These are phyloP conservation scores for Hypholoma fasciculare DNA, from an alignment of 768 basidiomycete species.

Conservation along the genomic window DNA sequence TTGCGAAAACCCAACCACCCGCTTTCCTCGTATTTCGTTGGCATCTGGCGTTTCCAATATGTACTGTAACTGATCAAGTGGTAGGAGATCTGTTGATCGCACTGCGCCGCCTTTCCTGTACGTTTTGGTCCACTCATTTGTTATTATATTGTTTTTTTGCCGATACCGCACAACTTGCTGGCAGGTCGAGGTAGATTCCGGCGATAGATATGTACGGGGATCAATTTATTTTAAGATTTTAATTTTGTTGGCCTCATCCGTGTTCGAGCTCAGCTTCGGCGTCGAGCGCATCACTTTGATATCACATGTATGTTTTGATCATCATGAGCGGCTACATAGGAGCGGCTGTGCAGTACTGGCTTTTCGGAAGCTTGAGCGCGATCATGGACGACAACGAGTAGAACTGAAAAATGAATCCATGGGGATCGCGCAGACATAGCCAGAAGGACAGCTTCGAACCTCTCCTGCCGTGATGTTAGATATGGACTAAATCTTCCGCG, in stretches of 20 bases:
- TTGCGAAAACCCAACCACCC: neutral
- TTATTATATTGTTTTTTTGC: neutral
- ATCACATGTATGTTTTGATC: neutral
- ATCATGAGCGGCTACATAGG: neutral
- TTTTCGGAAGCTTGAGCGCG: no score
- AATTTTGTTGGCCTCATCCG: neutral
- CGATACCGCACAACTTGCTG: neutral
- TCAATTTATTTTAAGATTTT: slow-evolving; percentile 1
- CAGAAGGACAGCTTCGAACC: no score
- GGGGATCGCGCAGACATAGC: no score
- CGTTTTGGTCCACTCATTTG: neutral
- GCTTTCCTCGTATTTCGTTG: neutral
- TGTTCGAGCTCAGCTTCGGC: no score
- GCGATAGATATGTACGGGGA: neutral
- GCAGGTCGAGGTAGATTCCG: neutral
- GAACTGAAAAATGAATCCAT: no score
- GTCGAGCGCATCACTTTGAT: neutral
- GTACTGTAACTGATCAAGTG: neutral
- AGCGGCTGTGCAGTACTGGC: no score
- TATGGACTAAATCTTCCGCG: no score
- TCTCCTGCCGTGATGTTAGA: no score
- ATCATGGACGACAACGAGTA: no score
- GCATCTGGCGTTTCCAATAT: neutral
- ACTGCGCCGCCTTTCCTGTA: neutral
- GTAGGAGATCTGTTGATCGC: neutral